Base-by-base conservation (phyloP, 371 early-diverging fungal genomes). In the Blakeslea trispora region DNA sequence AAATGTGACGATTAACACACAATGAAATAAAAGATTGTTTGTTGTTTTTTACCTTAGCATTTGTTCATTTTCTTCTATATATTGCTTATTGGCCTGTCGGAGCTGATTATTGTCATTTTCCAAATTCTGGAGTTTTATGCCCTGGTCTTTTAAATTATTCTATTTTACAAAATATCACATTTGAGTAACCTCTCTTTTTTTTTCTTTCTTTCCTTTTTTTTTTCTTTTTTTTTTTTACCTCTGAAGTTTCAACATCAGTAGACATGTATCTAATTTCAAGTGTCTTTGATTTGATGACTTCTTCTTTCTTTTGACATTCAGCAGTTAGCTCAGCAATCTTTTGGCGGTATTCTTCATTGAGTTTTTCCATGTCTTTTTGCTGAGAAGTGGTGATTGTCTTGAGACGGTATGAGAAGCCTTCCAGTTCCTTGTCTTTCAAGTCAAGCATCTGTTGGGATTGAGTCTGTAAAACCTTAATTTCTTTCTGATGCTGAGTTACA, bases 41-140 rank as follows among this genome's bases (percentile, higher is more conserved):
- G n/a, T n/a, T n/a, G n/a, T n/a, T n/a, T 56, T 43, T 54, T 64
- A 71, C 82, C 78, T 78, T 65, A 76, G 45, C 74, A 81, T 72
- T 45, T 70, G 71, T 21, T 68, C 67, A 49, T 73, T 81, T 57
- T 79, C 81, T 15, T 64, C 69, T 40, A 62, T 55, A n/a, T 52
- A 57, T 63, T 66, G 68, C 32, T 65, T 57, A 5, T 54, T 58
- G 19, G 64, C 48, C 6, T 61, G 51, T 32, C 53, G 61, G 44
- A 78, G 68, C 17, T 64, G 45, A n/a, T 46, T 31, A 52, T 72
- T 72, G 32, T 74, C 75, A 45, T 71, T 56, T 46, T 64, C 57
- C 46, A 69, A 45, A 37, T 62, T 55, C 39, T 71, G 54, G 21
- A 79, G 39, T 42, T 61, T 62, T 14, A 34, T 41, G 39, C 53